These are phyloP conservation scores for Leccinellum luteum DNA, from an alignment of 768 basidiomycete species.

Conservation along the genomic window DNA sequence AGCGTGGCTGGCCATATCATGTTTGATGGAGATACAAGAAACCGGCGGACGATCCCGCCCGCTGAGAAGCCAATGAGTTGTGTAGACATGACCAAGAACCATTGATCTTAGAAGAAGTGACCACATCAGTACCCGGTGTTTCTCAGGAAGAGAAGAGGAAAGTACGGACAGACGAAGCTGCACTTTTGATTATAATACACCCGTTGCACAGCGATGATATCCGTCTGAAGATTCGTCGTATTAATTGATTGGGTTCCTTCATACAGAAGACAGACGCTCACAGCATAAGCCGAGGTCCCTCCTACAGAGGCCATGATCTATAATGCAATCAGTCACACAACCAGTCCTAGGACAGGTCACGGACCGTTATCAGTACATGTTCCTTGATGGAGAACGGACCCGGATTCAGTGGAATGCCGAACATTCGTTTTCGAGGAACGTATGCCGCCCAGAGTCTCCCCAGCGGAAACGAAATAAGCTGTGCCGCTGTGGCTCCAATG, in stretches of 20 bases:
- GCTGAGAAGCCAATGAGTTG: slow-evolving; percentile 83
- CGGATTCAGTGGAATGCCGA: slow-evolving; percentile 65
- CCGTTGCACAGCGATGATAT: slow-evolving; percentile 70
- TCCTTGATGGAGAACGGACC: slow-evolving; percentile 78
- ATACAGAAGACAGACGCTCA: slow-evolving; percentile 16
- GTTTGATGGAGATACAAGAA: slow-evolving; percentile 57
- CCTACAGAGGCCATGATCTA: slow-evolving; percentile 58
- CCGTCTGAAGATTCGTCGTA: slow-evolving; percentile 39
- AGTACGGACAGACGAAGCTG: slow-evolving; percentile 51
- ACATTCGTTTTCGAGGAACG: slow-evolving; percentile 55
- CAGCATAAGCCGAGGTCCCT: slow-evolving; percentile 62
- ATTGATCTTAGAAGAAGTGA: slow-evolving; percentile 52
- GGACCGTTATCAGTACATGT: slow-evolving; percentile 63
- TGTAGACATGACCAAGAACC: slow-evolving; percentile 74
- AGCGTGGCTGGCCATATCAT: slow-evolving; percentile 78
- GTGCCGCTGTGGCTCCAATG: slow-evolving; percentile 64
- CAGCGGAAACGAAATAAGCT: slow-evolving; percentile 67
- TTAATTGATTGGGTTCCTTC: slow-evolving; percentile 1
- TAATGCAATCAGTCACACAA: slow-evolving; percentile 16
- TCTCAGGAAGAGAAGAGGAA: neutral
- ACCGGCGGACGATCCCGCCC: slow-evolving; percentile 70
- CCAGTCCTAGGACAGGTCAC: slow-evolving; percentile 23
- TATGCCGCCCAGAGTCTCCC: slow-evolving; percentile 55
- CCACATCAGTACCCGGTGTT: slow-evolving; percentile 3
- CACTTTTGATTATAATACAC: slow-evolving; percentile 68